Evolutionary conservation across 495 filamentous ascomycete genomes (phyloP).

Genomic region (Talaromyces liani): DNA sequence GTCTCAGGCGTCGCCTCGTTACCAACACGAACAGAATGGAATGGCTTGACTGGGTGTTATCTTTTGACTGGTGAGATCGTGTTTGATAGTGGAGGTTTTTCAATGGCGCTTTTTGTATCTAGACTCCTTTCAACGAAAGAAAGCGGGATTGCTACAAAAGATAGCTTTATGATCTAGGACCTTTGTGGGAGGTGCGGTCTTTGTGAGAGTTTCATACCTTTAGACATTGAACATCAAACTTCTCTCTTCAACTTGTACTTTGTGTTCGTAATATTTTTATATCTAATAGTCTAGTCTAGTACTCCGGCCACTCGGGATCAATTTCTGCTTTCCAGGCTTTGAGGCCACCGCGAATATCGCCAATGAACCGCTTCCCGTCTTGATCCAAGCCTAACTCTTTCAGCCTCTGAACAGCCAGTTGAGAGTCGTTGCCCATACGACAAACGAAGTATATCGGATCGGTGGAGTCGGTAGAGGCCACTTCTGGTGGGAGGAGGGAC

Average conservation of each 20-base stretch:
- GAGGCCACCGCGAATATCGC: constrained; percentile 77
- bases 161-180: not conserved
- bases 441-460: constrained; percentile 70
- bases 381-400: constrained; percentile 58
- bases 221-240: not conserved
- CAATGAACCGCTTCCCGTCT: constrained; percentile 51
- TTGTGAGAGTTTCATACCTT: not conserved
- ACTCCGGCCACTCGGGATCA: constrained; percentile 63
- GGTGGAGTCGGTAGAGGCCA: constrained; percentile 15
- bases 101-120: not conserved
- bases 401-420: constrained; percentile 63
- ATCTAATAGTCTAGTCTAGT: constrained; percentile 18
- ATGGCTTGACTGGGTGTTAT: not conserved
- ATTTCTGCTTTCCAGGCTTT: constrained; percentile 76
- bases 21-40: not conserved
- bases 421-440: constrained; percentile 82
- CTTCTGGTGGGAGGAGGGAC: constrained; percentile 36
- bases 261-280: not conserved
- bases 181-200: not conserved
- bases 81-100: not conserved
- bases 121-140: not conserved
- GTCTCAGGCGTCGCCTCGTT: not conserved
- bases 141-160: not conserved
- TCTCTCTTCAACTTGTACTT: not conserved
- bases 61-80: not conserved